Evolutionary conservation across 208 protist genomes (phyloP), one percentile per base, ranked within the genome.

Genomic region (Trichomonas gallinae): DNA sequence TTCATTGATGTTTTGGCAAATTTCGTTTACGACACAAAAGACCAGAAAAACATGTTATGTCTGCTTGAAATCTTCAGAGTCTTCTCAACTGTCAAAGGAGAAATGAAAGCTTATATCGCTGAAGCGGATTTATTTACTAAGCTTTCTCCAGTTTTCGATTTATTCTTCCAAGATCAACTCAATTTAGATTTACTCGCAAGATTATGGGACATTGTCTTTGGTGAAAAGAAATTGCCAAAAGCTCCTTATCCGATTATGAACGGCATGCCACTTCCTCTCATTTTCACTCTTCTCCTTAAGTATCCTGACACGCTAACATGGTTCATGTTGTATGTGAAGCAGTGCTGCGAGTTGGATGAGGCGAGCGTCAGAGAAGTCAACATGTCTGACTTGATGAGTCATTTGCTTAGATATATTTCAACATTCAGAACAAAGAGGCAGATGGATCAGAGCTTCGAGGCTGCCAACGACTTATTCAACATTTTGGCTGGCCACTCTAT

Each of bases 1-100:
- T 93, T 93, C 31, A 48, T 93, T 44, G 87, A 93, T 51, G 44
- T 44, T 51, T 36, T 93, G 38, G 44, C 45, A 48, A 26, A 42
- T 3, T 93, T 51, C n/a, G 87, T 51, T 51, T 13, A 93, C 1
- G 13, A 42, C 0, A 93, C n/a, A 17, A 38, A 48, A 48, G 87
- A 93, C 45, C 40, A 93, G 44, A 40, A 48, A 93, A 58, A n/a
- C 36, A 23, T 51, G 13, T 36, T 51, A 17, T 48, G 44, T 8
- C 44, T 93, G 2, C 40, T 93, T 51, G 87, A 93, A 36, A 48
- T 93, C 15, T 93, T 93, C 45, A 93, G 87, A 93, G 44, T 93
- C 17, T 93, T 93, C n/a, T 93, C 87, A 42, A 26, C 26, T 15
- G 44, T 93, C 45, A 34, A 40, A 42, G 87, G 87, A 42, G 87